Conservation (phyloP, 495 filamentous ascomycete genomes). For the Saxispiralis lemnorum region DNA sequence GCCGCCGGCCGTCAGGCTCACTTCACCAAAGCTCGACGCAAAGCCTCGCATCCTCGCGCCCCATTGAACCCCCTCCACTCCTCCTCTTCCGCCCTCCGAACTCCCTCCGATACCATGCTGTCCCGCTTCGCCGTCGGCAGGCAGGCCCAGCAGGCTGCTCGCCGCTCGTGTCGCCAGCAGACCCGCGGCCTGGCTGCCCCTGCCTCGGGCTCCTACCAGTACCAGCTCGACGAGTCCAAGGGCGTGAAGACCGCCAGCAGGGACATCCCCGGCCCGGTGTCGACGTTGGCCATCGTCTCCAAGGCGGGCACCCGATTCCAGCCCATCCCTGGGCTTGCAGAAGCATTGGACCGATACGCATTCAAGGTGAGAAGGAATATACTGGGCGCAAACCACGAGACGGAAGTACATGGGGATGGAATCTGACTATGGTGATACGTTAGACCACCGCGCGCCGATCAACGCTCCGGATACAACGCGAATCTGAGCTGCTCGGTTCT, state of each 20-base stretch:
- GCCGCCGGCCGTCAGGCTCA: no score
- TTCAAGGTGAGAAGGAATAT: constrained; percentile 75
- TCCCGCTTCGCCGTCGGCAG: constrained; percentile 63
- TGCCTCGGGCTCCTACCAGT: constrained; percentile 61
- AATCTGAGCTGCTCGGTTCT: constrained; percentile 83
- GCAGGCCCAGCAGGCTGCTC: constrained; percentile 58
- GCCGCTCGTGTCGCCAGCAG: constrained; percentile 42
- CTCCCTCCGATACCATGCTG: constrained; percentile 49
- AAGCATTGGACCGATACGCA: constrained; percentile 79
- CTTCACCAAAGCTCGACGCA: not conserved
- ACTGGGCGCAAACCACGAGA: not conserved
- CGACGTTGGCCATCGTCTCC: constrained; percentile 73
- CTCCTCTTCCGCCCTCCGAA: constrained; percentile 5
- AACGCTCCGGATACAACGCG: constrained; percentile 77
- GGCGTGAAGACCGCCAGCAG: constrained; percentile 83
- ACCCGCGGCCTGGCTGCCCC: constrained; percentile 66
- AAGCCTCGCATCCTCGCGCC: constrained; percentile 1
- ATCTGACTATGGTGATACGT: constrained; percentile 2
- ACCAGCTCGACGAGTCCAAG: constrained; percentile 65
- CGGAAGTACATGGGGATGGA: not conserved
- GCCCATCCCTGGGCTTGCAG: constrained; percentile 68
- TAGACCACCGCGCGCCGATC: constrained; percentile 76
- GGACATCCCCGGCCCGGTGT: constrained; percentile 73
- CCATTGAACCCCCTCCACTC: constrained; percentile 6
- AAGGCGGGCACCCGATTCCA: constrained; percentile 89